Evolutionary conservation across 768 basidiomycete species (phyloP).

Genomic region (Rhizopogon vinicolor): DNA sequence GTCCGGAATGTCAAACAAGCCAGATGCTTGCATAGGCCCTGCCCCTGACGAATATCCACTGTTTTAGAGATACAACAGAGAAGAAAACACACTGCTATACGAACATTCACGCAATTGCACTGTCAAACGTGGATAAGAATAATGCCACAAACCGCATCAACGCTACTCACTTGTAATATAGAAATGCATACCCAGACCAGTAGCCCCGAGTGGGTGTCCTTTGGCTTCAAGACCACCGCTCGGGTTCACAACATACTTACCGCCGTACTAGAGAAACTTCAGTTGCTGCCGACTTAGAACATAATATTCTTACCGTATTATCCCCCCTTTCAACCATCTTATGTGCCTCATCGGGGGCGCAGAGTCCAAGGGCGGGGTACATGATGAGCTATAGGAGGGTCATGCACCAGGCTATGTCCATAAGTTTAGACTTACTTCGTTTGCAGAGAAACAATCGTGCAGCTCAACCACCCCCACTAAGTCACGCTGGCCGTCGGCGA

Average conservation of each 20-base stretch:
- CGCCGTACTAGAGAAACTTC: conserved; percentile 54
- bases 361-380: conserved; percentile 78
- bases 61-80: not conserved
- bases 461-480: conserved; percentile 82
- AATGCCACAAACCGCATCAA: not conserved
- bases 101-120: conserved; percentile 74
- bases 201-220: conserved; percentile 82
- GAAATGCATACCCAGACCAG: conserved; percentile 84
- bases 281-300: not conserved
- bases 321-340: conserved; percentile 71
- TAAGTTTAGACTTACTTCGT: conserved; percentile 49
- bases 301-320: conserved; percentile 55
- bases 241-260: conserved; percentile 81
- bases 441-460: conserved; percentile 83
- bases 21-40: conserved; percentile 78
- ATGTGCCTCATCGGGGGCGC: conserved; percentile 60
- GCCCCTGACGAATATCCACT: conserved; percentile 47
- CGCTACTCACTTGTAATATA: conserved; percentile 65
- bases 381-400: conserved; percentile 55
- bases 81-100: conserved; percentile 7
- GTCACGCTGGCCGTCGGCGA: conserved; percentile 56
- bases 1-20: conserved; percentile 57
- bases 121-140: conserved; percentile 17
- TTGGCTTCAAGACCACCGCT: conserved; percentile 88
- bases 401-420: not conserved